Base-by-base conservation (phyloP, 2,329 filamentous ascomycete species). In the Juglanconis juglandina region DNA sequence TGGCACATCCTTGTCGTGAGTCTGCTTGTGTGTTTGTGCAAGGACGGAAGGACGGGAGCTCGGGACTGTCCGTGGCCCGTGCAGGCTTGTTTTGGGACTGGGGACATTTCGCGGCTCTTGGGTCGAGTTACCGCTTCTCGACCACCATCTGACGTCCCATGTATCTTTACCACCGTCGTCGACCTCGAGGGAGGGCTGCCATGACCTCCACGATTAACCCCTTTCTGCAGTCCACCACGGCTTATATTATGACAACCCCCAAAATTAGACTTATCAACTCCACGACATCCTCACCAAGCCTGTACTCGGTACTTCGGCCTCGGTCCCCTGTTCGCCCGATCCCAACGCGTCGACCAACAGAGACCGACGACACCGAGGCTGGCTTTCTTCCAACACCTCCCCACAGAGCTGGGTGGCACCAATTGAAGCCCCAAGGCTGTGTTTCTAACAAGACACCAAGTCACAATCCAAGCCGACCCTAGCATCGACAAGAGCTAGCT, bases 51-150 rank as follows among this genome's bases (percentile, higher is more conserved):
- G 53, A 41, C 37, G 37, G 46, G 53, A 60, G 61, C 61, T 63
- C 14, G 44, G 57, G 34, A 49, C 61, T 42, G 33, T 11, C n/a
- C 9, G n/a, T 63, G 61, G 61, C 54, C 46, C 56, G 61, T 63
- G 61, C 61, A 58, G 56, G 52, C 58, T 54, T 57, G 61, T 60
- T 63, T 56, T 55, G 35, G 35, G 46, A 52, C 58, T 42, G 49
- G 24, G 24, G 24, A 24, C 49, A 51, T 54, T 50, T 62, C 56
- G 47, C 60, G 56, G 56, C 57, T 57, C 51, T 32, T 34, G 42
- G 33, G 24, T 37, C 42, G 13, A 59, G 46, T 46, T 37, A 51
- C 57, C 57, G 48, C 57, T 35, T 42, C 32, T 49, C 41, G 49
- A 39, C 53, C n/a, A 39, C 24, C 39, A 24, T 30, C 35, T n/a